Conservation (phyloP, 2,329 filamentous ascomycete species). For the Aspergillus sergii region DNA sequence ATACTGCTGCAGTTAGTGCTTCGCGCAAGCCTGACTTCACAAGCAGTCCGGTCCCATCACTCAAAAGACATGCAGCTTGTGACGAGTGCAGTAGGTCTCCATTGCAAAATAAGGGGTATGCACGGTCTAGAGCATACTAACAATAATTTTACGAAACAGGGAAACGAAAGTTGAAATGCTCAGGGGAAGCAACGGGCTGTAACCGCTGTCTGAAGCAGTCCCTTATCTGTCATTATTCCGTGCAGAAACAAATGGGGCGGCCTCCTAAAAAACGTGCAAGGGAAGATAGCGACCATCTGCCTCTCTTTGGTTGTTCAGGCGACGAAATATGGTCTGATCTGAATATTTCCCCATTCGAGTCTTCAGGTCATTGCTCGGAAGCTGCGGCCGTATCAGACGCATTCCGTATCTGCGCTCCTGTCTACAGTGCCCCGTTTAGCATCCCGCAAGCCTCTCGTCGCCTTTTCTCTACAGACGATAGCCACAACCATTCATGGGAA, state of each 20-base stretch:
- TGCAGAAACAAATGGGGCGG: slow-evolving; percentile 53
- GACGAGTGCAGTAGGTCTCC: slow-evolving; percentile 51
- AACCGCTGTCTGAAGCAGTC: slow-evolving; percentile 46
- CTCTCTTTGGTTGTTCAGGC: slow-evolving; percentile 16
- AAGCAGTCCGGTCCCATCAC: slow-evolving; percentile 21
- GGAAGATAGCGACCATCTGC: slow-evolving; percentile 31
- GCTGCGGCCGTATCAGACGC: slow-evolving; percentile 24
- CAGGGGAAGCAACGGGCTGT: slow-evolving; percentile 47
- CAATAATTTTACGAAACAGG: slow-evolving; percentile 31
- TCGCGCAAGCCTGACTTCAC: slow-evolving; percentile 8
- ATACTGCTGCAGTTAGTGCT: slow-evolving; percentile 11
- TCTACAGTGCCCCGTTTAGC: slow-evolving; percentile 23
- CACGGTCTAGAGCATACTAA: slow-evolving; percentile 17
- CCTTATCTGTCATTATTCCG: slow-evolving; percentile 48
- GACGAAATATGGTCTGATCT: slow-evolving; percentile 28
- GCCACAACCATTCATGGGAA: slow-evolving; percentile 30
- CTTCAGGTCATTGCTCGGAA: slow-evolving; percentile 20
- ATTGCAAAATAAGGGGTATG: slow-evolving; percentile 6
- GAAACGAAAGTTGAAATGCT: slow-evolving; percentile 53
- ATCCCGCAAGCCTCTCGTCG: slow-evolving; percentile 20
- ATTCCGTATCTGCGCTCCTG: slow-evolving; percentile 32
- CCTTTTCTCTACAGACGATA: slow-evolving; percentile 25
- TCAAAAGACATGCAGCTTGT: slow-evolving; percentile 51
- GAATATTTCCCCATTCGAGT: slow-evolving; percentile 22
- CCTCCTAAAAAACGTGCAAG: slow-evolving; percentile 46